Conservation (phyloP, 2,329 filamentous ascomycete genomes). For the Alternaria angustiovoidea region DNA sequence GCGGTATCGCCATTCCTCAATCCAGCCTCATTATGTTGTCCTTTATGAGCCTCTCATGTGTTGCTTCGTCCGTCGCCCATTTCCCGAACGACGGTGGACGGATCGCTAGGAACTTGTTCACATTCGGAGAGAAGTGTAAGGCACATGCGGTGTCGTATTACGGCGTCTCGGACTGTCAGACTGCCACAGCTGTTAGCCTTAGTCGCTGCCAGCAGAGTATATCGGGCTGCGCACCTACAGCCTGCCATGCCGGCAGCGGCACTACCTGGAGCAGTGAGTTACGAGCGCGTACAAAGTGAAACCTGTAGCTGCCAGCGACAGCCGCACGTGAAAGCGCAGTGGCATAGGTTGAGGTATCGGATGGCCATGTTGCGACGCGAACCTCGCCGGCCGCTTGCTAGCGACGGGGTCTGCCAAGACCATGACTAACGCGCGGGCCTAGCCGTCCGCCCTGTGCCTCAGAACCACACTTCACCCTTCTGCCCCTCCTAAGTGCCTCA, state of each 20-base stretch:
- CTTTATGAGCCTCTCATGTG: neutral
- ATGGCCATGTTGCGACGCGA: neutral
- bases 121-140: neutral
- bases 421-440: constrained; percentile 7
- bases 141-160: too few species aligned
- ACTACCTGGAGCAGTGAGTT: neutral
- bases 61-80: neutral
- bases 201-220: neutral
- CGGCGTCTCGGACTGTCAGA: neutral
- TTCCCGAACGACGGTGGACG: neutral
- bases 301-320: neutral
- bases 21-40: neutral
- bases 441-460: neutral
- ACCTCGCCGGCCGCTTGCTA: neutral
- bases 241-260: neutral
- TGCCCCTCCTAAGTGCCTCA: constrained; percentile 1
- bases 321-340: neutral
- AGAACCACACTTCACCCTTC: constrained; percentile 1
- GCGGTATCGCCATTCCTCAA: neutral
- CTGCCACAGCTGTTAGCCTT: neutral
- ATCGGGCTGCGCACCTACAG: neutral
- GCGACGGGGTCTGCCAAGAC: constrained; percentile 7
- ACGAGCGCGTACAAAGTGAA: neutral
- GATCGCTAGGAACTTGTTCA: neutral
- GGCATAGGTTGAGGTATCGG: neutral